phyloP scores from a whole-genome alignment of 2,329 filamentous ascomycete species.

The Scytalidium sp. region DNA sequence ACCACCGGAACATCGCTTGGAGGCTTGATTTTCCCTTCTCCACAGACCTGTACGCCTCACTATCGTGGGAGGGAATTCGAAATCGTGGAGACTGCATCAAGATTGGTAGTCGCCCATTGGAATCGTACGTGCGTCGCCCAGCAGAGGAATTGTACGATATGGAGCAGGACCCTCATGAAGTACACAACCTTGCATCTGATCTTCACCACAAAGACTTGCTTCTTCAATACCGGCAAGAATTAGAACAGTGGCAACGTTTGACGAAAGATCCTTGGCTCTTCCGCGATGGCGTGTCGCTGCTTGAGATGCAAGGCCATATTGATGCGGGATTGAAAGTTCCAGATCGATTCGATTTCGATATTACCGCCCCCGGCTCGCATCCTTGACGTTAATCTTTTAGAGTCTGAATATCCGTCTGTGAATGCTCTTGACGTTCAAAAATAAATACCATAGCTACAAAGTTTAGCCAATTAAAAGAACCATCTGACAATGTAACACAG shows the following conservation, averaged over 20 bases:
- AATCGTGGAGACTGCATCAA: neutral
- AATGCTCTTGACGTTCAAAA: too few species aligned
- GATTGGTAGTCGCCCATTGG: constrained; percentile 28
- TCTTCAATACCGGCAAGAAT: constrained; percentile 17
- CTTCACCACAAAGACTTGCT: constrained; percentile 16
- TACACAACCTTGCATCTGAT: constrained; percentile 38
- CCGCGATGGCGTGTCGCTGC: neutral
- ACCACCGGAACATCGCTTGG: constrained; percentile 48
- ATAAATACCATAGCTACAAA: too few species aligned
- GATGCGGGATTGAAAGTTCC: neutral
- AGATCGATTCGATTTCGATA: neutral
- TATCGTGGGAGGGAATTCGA: neutral
- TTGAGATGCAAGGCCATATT: neutral
- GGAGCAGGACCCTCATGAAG: constrained; percentile 39
- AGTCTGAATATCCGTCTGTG: too few species aligned
- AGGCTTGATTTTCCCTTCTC: constrained; percentile 47
- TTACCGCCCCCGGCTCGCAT: neutral
- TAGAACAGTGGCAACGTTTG: neutral
- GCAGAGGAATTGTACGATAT: constrained; percentile 45
- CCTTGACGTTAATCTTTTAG: too few species aligned
- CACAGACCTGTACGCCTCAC: constrained; percentile 27
- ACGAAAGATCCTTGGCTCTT: neutral
- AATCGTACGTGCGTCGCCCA: constrained; percentile 38
- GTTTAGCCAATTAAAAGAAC: too few species aligned
- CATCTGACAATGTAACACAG: too few species aligned